phyloP scores from a whole-genome alignment of 192 early-diverging fungal genomes.

The Coemansia sp. region DNA sequence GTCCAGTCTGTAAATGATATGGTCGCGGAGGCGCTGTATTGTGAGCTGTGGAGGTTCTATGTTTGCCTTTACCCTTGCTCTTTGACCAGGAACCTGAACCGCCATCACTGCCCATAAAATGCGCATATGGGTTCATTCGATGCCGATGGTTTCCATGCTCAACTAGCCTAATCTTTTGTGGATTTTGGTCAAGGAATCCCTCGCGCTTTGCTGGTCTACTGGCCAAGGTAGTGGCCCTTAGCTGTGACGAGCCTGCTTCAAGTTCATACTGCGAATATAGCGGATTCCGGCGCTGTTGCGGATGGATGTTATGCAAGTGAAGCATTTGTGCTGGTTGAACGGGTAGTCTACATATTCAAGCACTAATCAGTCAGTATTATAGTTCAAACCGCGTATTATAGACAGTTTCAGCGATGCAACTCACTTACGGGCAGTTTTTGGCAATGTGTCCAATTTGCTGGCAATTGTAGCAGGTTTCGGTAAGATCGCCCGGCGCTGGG shows the following conservation, averaged over 20 bases:
- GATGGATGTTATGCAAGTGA: constrained; percentile 4
- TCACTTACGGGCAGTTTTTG: constrained; percentile 40
- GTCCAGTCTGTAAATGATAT: not conserved
- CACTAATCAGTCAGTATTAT: not conserved
- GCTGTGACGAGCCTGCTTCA: not conserved
- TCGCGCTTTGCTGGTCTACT: constrained; percentile 14
- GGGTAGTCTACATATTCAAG: constrained; percentile 6
- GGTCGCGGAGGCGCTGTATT: not conserved
- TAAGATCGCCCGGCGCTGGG: constrained; percentile 31
- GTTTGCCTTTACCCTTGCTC: not conserved
- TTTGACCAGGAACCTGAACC: not conserved
- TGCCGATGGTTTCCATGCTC: constrained; percentile 7
- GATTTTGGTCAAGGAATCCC: constrained; percentile 22
- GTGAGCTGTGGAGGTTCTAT: not conserved
- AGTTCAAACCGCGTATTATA: not conserved
- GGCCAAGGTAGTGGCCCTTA: not conserved
- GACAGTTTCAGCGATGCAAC: not conserved
- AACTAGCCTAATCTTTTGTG: constrained; percentile 14
- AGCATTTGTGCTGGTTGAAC: constrained; percentile 7
- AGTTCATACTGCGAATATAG: constrained; percentile 2
- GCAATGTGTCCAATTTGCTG: constrained; percentile 35
- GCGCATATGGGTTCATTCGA: constrained; percentile 3
- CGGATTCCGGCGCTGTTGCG: constrained; percentile 6
- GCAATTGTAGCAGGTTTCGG: constrained; percentile 36
- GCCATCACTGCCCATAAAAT: not conserved